phyloP scores from a whole-genome alignment of 495 filamentous ascomycete genomes.

The Astrothelium macrocarpum region DNA sequence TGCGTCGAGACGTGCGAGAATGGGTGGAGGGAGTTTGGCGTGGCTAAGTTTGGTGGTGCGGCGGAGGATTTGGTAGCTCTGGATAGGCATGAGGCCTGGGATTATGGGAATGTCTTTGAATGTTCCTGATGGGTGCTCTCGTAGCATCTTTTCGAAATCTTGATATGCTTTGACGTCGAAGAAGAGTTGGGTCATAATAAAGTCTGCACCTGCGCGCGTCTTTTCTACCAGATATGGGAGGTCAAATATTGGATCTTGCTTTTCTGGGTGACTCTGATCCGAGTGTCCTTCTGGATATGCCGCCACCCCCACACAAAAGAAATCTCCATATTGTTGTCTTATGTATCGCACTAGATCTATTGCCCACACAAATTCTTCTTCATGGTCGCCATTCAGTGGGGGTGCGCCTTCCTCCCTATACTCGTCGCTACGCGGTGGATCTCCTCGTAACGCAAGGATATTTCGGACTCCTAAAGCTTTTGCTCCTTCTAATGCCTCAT shows the following conservation, averaged over 20 bases:
- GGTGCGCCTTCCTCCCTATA: conserved; percentile 44
- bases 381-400: conserved; percentile 24
- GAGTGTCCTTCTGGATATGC: conserved; percentile 93
- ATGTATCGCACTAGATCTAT: conserved; percentile 89
- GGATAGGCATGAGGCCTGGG: conserved; percentile 93
- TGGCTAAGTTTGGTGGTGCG: conserved; percentile 93
- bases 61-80: conserved; percentile 91
- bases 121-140: conserved; percentile 71
- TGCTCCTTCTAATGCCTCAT: conserved; percentile 81
- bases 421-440: conserved; percentile 81
- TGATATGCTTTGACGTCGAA: conserved; percentile 79
- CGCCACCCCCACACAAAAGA: conserved; percentile 94
- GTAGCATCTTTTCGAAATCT: conserved; percentile 64
- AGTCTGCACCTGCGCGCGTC: conserved; percentile 83
- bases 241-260: conserved; percentile 71
- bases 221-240: conserved; percentile 88
- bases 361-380: conserved; percentile 70
- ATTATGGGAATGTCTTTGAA: conserved; percentile 88
- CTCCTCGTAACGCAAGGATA: conserved; percentile 88
- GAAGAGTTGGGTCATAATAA: conserved; percentile 98
- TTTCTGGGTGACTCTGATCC: conserved; percentile 71
- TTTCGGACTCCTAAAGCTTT: conserved; percentile 91
- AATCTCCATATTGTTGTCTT: conserved; percentile 71
- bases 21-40: conserved; percentile 60
- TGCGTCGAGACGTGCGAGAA: conserved; percentile 63